Base-by-base conservation (phyloP, 345 rosid species). In the Bruguiera sexangula region DNA sequence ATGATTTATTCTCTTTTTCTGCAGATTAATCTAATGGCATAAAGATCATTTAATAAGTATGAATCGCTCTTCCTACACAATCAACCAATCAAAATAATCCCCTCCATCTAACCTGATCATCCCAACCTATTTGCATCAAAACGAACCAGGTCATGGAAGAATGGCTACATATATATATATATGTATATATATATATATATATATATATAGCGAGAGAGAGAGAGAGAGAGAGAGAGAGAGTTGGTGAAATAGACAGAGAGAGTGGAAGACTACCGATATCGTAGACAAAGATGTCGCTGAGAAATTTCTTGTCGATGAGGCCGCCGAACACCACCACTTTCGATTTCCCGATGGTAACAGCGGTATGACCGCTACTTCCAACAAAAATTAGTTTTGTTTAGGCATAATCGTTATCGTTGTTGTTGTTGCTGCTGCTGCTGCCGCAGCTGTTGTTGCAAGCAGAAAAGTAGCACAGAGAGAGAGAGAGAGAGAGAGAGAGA, bases 281-380 rank as follows among this genome's bases (percentile, higher is more conserved):
- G 70, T 86, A 92, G 32, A 95, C 96, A 57, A 75, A 68, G 61
- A 87, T 74, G 76, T 92, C 96, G 66, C 76, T 79, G 57, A 89
- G 88, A 70, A 95, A 95, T 69, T 76, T 89, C 83, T 89, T 91
- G 72, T 90, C 96, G 48, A 84, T 74, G 58, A 95, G 86, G 37
- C 99, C 98, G 30, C 99, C 99, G 24, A 95, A 95, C 66, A 90
- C 81, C 39, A 92, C 87, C 54, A 90, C 86, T 82, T 88, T 92
- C 11, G 96, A 88, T 65, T 92, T 92, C 22, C 96, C 96, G 64
- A 88, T 85, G 62, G 79, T 71, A 67, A 88, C 91, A 62, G 93
- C 84, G 16, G 92, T 82, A 73, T 95, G 99, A 26, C 99, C 99
- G 76, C 99, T 95, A 87, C 50, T 21, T 27, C 60, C 58, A 22